phyloP scores from a whole-genome alignment of 306 rosid species.

The Glycine tomentella region DNA sequence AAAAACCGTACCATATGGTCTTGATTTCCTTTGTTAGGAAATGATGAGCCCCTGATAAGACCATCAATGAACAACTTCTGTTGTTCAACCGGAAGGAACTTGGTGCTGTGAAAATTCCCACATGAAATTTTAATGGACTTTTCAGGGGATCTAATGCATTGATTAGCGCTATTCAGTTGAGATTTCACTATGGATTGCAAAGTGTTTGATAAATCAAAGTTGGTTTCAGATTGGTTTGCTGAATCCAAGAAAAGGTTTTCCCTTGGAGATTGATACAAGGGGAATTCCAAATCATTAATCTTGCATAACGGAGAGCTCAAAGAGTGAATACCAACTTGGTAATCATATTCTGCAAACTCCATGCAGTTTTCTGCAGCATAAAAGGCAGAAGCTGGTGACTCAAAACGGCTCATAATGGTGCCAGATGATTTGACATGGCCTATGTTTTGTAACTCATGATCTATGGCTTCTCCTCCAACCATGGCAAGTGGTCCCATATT shows the following conservation, averaged over 20 bases:
- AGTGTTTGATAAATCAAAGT: conserved; percentile 60
- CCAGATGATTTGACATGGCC: conserved; percentile 45
- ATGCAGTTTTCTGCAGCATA: conserved; percentile 80
- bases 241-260: conserved; percentile 50
- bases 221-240: conserved; percentile 50
- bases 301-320: conserved; percentile 42
- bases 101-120: conserved; percentile 33
- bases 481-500: conserved; percentile 54
- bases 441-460: conserved; percentile 39
- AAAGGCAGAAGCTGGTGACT: conserved; percentile 77
- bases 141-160: conserved; percentile 43
- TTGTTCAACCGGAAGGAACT: conserved; percentile 50
- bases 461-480: conserved; percentile 45
- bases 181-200: conserved; percentile 71
- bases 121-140: conserved; percentile 42
- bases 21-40: conserved; percentile 59
- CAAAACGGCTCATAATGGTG: conserved; percentile 68
- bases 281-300: conserved; percentile 56
- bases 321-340: conserved; percentile 45
- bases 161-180: conserved; percentile 44
- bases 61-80: conserved; percentile 49
- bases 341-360: conserved; percentile 68
- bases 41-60: conserved; percentile 42
- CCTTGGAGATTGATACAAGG: conserved; percentile 58
- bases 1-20: conserved; percentile 54